Evolutionary conservation across 257 asterid species (phyloP), one percentile per base, ranked within the genome.

Genomic region (Lycium ferocissimum): DNA sequence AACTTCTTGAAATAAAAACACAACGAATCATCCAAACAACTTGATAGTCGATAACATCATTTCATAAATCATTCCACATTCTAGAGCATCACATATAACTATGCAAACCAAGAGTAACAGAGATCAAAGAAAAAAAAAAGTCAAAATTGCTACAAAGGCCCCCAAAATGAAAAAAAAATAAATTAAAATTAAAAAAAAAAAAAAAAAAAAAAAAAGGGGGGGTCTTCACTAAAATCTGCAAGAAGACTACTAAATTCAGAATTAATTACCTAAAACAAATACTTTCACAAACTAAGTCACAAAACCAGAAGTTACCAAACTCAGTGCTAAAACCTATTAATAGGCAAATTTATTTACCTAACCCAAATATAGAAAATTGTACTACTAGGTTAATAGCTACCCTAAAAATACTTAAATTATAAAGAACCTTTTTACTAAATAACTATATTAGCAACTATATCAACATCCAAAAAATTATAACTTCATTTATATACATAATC

Each of bases 391-490:
- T 45, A 73, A 43, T 45, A 9, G 56, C 38, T 72, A 72, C 38
- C 6, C 80, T 73, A 73, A 71, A 61, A 71, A 15, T 40, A 40
- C 6, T 40, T 40, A 40, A 40, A 40, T 40, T 40, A 4, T 40
- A 40, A 40, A 4, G 6, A 40, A 3, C 45, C 45, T 6, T 40
- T 40, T 40, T 40, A 40, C 4, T 40, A 40, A 40, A 40, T 40
- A 26, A 26, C 33, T 26, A 26, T 26, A 26, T 26, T 26, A 26
- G 15, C 37, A 73, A 47, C 80, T 45, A 11, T 10, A 47, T 61
- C 22, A 67, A 43, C 61, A 79, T 66, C 56, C 80, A 72, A 79
- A 87, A n/a, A 76, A 69, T 61, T 82, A 40, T 45, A 45, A 0
- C 58, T 45, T 45, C 17, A 72, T 18, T 17, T 15, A 40, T 40